A percentile compares a stretch with the other conserved stretches of the same genome.
Evolutionary conservation across 495 filamentous ascomycete species (phyloP).

Genomic region (Letharia lupina): DNA sequence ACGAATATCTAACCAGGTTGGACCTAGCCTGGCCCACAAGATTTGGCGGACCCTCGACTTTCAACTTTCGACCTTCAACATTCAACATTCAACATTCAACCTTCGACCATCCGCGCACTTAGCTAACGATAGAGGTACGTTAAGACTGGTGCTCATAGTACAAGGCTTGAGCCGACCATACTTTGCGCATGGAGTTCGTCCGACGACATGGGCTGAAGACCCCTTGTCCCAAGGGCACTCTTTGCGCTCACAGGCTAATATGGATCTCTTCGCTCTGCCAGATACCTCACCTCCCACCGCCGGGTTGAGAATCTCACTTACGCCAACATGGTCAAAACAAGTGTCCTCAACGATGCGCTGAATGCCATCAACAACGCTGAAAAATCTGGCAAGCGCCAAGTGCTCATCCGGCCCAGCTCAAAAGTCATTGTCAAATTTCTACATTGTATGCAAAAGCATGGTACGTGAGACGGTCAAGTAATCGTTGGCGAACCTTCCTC

Average conservation of each 20-base stretch:
- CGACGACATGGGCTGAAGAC: conserved; percentile 45
- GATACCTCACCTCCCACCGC: conserved; percentile 66
- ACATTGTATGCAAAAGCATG: conserved; percentile 96
- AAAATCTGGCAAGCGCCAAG: conserved; percentile 97
- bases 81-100: not conserved
- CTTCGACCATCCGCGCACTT: not conserved
- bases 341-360: conserved; percentile 97
- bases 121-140: conserved; percentile 13
- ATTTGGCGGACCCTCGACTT: not conserved
- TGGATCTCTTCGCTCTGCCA: conserved; percentile 35
- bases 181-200: not conserved
- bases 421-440: conserved; percentile 99
- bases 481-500: not conserved
- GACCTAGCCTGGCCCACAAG: conserved; percentile 12
- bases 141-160: not conserved
- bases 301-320: conserved; percentile 79
- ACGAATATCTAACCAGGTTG: not conserved
- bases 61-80: not conserved
- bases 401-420: conserved; percentile 88
- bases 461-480: conserved; percentile 52
- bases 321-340: conserved; percentile 95
- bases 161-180: not conserved
- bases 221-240: conserved; percentile 83
- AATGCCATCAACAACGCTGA: conserved; percentile 99
- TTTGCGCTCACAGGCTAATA: conserved; percentile 86